phyloP scores from a whole-genome alignment of 805 yeast species.

The Aciculoconidium aculeatum region DNA sequence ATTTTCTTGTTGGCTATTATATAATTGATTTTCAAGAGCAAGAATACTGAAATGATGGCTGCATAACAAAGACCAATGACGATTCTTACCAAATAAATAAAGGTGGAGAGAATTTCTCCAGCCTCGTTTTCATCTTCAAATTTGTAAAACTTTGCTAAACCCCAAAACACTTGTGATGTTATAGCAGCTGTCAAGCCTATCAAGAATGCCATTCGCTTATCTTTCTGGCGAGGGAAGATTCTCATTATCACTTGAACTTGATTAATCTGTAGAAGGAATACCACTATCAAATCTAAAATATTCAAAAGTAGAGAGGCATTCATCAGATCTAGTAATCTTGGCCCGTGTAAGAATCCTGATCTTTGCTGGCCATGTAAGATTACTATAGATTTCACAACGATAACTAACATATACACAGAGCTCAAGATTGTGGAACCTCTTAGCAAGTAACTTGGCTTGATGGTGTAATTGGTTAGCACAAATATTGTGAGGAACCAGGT shows the following conservation, averaged over 20 bases:
- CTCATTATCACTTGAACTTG: constrained; percentile 71
- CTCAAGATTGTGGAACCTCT: constrained; percentile 47
- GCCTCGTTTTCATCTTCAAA: constrained; percentile 36
- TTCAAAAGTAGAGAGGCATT: constrained; percentile 42
- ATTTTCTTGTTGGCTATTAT: constrained; percentile 44
- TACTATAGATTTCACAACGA: constrained; percentile 43
- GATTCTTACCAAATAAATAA: constrained; percentile 67
- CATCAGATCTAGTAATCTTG: constrained; percentile 38
- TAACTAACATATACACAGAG: constrained; percentile 47
- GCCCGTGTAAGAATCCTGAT: constrained; percentile 38
- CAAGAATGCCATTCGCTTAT: constrained; percentile 56
- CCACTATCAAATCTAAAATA: constrained; percentile 52
- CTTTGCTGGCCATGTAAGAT: constrained; percentile 44
- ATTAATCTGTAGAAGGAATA: constrained; percentile 52
- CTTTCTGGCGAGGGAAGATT: constrained; percentile 60
- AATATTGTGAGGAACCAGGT: constrained; percentile 58
- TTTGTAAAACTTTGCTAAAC: constrained; percentile 48
- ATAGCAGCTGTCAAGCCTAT: constrained; percentile 51
- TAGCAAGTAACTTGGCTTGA: constrained; percentile 51
- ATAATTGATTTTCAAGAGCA: constrained; percentile 45
- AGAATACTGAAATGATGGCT: constrained; percentile 52
- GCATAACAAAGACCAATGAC: constrained; percentile 67
- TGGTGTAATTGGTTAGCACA: constrained; percentile 59
- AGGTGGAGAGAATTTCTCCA: constrained; percentile 61
- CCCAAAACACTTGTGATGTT: constrained; percentile 63